These are phyloP conservation scores for Lupinus albus DNA, from an alignment of 306 rosid genomes.

Conservation along the genomic window DNA sequence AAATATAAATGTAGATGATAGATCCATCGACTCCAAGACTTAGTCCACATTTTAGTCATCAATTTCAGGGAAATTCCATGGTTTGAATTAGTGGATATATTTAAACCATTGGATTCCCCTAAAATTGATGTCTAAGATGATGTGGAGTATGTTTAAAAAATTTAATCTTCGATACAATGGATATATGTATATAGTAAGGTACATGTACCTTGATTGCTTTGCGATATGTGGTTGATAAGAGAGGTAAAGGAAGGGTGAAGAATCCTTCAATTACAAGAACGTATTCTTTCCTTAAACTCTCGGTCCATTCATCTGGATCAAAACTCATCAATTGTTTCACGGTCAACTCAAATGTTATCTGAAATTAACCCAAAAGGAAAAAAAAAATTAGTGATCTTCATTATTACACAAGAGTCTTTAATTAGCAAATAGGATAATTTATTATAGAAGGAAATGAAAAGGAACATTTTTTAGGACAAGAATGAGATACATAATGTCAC, in stretches of 20 bases:
- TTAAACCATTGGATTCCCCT: too few relatives aligned
- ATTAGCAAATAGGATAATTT: not conserved
- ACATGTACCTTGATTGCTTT: constrained; percentile 71
- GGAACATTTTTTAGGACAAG: not conserved
- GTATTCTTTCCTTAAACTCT: constrained; percentile 75
- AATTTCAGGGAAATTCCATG: too few relatives aligned
- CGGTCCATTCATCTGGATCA: constrained; percentile 95
- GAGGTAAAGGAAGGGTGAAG: constrained; percentile 77
- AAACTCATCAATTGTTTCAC: constrained; percentile 98
- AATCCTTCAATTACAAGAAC: constrained; percentile 90
- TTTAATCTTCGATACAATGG: too few relatives aligned
- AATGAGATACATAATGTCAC: not conserved
- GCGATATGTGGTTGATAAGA: constrained; percentile 83
- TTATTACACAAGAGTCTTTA: constrained; percentile 33
- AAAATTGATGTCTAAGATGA: too few relatives aligned
- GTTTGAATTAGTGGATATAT: too few relatives aligned
- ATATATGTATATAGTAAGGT: not conserved
- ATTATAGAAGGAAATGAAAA: not conserved
- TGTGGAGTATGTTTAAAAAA: too few relatives aligned
- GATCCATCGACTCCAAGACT: too few relatives aligned
- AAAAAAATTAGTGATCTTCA: not conserved
- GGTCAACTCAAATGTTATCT: constrained; percentile 96
- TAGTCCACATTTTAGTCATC: too few relatives aligned
- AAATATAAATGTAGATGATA: too few relatives aligned
- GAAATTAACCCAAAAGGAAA: constrained; percentile 18